Evolutionary conservation across 768 basidiomycete genomes (phyloP).

Genomic region (Epithele typhae): DNA sequence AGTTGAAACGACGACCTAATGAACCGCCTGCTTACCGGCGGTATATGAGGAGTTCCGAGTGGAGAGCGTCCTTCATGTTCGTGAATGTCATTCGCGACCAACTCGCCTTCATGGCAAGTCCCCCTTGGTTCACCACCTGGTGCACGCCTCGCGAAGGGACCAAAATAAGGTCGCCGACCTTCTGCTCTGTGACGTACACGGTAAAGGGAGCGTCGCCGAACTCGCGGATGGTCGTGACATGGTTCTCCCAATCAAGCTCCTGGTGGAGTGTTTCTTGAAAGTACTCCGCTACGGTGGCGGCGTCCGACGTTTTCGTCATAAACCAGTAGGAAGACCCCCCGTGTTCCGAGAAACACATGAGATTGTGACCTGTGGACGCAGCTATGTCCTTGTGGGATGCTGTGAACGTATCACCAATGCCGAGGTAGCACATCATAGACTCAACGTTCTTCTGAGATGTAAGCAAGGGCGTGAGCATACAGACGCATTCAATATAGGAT

Average conservation of each 20-base stretch:
- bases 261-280: slow-evolving; percentile 49
- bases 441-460: slow-evolving; percentile 59
- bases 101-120: slow-evolving; percentile 77
- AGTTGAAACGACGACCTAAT: too few species aligned
- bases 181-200: slow-evolving; percentile 70
- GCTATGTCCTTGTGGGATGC: slow-evolving; percentile 85
- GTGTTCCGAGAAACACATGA: slow-evolving; percentile 79
- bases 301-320: slow-evolving; percentile 65
- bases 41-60: slow-evolving; percentile 77
- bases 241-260: slow-evolving; percentile 72
- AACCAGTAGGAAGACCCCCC: slow-evolving; percentile 81
- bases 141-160: slow-evolving; percentile 81
- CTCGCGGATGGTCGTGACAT: slow-evolving; percentile 59
- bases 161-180: slow-evolving; percentile 71
- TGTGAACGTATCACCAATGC: slow-evolving; percentile 79
- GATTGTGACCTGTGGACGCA: slow-evolving; percentile 79
- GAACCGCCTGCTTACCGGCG: slow-evolving; percentile 46
- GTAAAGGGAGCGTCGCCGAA: slow-evolving; percentile 61
- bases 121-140: slow-evolving; percentile 79
- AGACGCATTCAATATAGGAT: not conserved
- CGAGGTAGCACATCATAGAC: slow-evolving; percentile 84
- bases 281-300: slow-evolving; percentile 50
- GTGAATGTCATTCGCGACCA: slow-evolving; percentile 82
- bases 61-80: slow-evolving; percentile 55
- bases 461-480: too few species aligned